A percentile compares a stretch with the other conserved stretches of the same genome.
Evolutionary conservation across 148 eudicot species (phyloP).

Genomic region (Bassia scoparia): DNA sequence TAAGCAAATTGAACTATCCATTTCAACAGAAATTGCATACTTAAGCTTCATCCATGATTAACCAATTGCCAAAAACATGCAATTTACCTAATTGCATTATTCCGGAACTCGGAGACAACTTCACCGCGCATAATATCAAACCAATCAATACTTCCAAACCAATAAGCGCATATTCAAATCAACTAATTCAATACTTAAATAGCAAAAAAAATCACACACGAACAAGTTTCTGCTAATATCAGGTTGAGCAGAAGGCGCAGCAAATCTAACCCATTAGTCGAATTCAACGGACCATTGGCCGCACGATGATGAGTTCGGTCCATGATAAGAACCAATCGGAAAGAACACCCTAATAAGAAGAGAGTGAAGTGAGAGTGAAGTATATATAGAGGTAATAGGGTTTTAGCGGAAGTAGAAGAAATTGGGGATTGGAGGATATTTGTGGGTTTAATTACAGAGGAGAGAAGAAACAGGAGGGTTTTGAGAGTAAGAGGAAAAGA

Average conservation of each 20-base stretch:
- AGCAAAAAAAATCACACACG: conserved; percentile 29
- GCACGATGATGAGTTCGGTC: no score
- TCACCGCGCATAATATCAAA: no score
- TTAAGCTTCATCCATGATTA: no score
- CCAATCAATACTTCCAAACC: no score
- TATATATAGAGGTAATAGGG: conserved; percentile 20
- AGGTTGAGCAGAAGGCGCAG: conserved; percentile 21
- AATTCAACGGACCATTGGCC: no score
- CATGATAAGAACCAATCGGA: conserved; percentile 9
- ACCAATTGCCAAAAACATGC: no score
- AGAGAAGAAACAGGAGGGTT: not conserved
- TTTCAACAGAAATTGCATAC: no score
- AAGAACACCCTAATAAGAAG: conserved; percentile 33
- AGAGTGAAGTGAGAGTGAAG: not conserved
- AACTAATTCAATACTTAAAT: not conserved
- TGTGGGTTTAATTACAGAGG: not conserved
- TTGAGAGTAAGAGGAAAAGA: not conserved
- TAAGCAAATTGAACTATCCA: no score
- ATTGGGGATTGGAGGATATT: conserved; percentile 11
- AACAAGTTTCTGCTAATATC: conserved; percentile 33
- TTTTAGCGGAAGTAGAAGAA: conserved; percentile 12
- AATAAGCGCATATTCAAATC: not conserved
- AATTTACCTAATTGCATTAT: no score
- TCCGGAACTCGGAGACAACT: no score
- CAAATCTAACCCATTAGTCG: conserved; percentile 27